Conservation (phyloP, 495 filamentous ascomycete genomes). For the Aspergillus taichungensis region DNA sequence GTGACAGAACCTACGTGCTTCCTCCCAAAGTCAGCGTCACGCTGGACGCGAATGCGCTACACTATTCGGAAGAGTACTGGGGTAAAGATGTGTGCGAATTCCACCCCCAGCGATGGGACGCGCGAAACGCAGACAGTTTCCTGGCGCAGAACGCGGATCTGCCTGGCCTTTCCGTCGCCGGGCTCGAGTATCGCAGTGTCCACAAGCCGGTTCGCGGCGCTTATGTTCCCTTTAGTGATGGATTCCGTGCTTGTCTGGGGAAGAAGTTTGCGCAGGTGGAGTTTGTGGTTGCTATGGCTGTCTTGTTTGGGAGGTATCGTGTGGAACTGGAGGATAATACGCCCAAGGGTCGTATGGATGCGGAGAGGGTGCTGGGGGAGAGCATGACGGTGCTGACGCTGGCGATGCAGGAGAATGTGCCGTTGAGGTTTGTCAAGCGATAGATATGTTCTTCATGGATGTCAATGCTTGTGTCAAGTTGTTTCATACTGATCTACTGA, state of each 20-base stretch:
- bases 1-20: conserved; percentile 17
- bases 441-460: not conserved
- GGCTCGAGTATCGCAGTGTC: conserved; percentile 25
- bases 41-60: conserved; percentile 26
- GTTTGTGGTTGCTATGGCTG: conserved; percentile 55
- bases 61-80: conserved; percentile 39
- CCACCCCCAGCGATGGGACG: conserved; percentile 23
- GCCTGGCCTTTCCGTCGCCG: conserved; percentile 7
- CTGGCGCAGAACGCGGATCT: conserved; percentile 9
- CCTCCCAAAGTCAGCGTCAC: conserved; percentile 27
- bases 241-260: conserved; percentile 62
- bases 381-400: conserved; percentile 22
- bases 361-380: conserved; percentile 17
- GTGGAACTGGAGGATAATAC: conserved; percentile 57
- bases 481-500: too few relatives aligned
- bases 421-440: conserved; percentile 7
- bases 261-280: conserved; percentile 69
- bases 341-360: conserved; percentile 31
- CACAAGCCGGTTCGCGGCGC: conserved; percentile 54
- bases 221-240: conserved; percentile 67
- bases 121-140: conserved; percentile 10
- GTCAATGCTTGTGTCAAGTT: not conserved
- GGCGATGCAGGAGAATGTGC: conserved; percentile 24
- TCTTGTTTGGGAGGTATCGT: conserved; percentile 54
- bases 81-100: conserved; percentile 22